Base-by-base conservation (phyloP, 352 stramenopile genomes). In the Pythium volutum region DNA sequence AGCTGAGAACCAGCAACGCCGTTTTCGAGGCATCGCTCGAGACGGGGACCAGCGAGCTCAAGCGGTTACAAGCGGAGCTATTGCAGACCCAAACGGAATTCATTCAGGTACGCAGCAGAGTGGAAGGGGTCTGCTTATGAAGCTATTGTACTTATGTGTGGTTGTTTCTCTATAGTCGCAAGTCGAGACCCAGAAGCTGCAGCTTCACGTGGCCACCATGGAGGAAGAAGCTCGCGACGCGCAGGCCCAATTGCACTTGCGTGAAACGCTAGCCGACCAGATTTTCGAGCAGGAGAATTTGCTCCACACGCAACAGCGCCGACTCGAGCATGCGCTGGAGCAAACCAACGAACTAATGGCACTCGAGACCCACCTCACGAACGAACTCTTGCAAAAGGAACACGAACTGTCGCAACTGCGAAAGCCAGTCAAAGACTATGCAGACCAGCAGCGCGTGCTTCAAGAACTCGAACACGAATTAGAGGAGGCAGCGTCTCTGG, bases 261-360 rank as follows among this genome's bases (percentile, higher is more conserved):
- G 73, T 6, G 66, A 76, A 23, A 41, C 39, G 6, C 36, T 78
- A 23, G 63, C 55, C 20, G 67, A 84, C 27, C 50, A 87, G 38
- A 66, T 88, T 20, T 63, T 75, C 16, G 72, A 74, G 22, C 55
- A 67, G 11, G 65, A 82, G 4, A 62, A 80, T 20, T 27, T 81
- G 8, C 46, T 57, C 6, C 46, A 23, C 23, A 62, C 64, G 3
- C 52, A 77, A 11, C 45, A 82, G 59, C 47, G 75, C 25, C 75
- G 69, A 12, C 66, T 82, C 5, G n/a, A 60, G 4, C 53, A 73
- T 20, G 62, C 79, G 6, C 60, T 75, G 6, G 29, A 59, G 27
- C 71, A 81, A 50, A 80, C 75, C 29, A 50, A 76, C 1, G 69
- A 77, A 27, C 34, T 82, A 22, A 42, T 66, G 31, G 39, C 25